Conservation (phyloP, 257 asterid genomes). For the Solanum bulbocastanum region DNA sequence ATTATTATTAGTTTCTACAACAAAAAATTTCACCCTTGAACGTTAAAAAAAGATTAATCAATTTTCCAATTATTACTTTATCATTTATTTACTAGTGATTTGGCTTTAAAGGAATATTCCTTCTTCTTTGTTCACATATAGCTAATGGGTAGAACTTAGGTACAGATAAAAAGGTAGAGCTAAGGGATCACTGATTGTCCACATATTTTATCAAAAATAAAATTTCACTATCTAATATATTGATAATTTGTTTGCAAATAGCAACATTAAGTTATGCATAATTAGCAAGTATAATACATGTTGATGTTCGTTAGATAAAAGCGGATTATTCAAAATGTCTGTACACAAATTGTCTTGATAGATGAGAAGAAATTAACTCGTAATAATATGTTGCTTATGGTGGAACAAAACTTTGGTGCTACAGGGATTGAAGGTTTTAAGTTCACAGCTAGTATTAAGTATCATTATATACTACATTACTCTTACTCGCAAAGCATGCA, state of each 20-base stretch:
- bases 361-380: background rate
- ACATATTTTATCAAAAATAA: background rate
- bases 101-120: background rate
- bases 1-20: background rate
- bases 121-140: background rate
- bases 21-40: background rate
- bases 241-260: background rate
- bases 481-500: background rate
- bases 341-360: background rate
- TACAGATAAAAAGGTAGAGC: background rate
- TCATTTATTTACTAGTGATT: background rate
- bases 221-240: background rate
- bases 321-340: background rate
- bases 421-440: background rate
- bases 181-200: background rate
- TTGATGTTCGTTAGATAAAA: background rate
- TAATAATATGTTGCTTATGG: background rate
- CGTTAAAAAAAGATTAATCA: background rate
- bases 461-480: background rate
- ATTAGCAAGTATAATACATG: background rate
- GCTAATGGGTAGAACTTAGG: background rate
- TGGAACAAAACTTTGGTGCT: background rate
- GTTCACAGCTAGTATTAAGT: background rate
- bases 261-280: background rate
- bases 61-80: background rate